Base-by-base conservation (phyloP, 2,329 filamentous ascomycete species). In the Aspergillus quadricinctus region DNA sequence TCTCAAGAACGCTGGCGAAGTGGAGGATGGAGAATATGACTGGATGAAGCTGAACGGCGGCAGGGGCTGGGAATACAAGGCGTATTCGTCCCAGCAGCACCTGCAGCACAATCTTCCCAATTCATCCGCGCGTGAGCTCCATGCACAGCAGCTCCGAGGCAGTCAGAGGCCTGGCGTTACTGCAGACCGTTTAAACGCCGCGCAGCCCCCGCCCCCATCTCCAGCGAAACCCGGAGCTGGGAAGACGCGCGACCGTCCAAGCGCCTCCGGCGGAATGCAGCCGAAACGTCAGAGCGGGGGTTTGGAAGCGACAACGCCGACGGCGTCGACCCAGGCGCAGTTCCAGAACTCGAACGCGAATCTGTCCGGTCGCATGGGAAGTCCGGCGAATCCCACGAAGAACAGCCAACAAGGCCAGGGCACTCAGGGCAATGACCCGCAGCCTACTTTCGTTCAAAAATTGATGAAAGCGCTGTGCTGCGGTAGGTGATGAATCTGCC, bases 11-110 rank as follows among this genome's bases (percentile, higher is more conserved):
- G 89, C 89, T 1, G 92, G 92, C 55, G 92, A 96, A 68, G 88
- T 97, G 8, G 94, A 97, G 73, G 94, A 99, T 75, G 94, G 94
- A 70, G 93, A 97, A 75, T 99, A 97, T 75, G 94, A 99, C 79
- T 99, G 94, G 94, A 96, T 97, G 91, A 97, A 96, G 83, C 82
- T 96, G 66, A 94, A 91, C 80, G 90, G 92, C 77, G 88, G 88
- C 66, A 94, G 96, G 78, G 92, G 92, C 61, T 96, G 90, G 90
- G 91, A 96, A 77, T 90, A 87, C 75, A 88, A 88, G 71, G 79
- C 82, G 58, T 85, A 88, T 69, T 80, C 84, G 50, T 84, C 84
- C 23, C 83, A 90, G 75, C 88, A 89, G 67, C 88, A 89, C 74
- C 81, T 90, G 65, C 90, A 90, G 78, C 84, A 88, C 72, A 91